phyloP scores from a whole-genome alignment of 805 yeast species.

The Suhomyces pyralidae region DNA sequence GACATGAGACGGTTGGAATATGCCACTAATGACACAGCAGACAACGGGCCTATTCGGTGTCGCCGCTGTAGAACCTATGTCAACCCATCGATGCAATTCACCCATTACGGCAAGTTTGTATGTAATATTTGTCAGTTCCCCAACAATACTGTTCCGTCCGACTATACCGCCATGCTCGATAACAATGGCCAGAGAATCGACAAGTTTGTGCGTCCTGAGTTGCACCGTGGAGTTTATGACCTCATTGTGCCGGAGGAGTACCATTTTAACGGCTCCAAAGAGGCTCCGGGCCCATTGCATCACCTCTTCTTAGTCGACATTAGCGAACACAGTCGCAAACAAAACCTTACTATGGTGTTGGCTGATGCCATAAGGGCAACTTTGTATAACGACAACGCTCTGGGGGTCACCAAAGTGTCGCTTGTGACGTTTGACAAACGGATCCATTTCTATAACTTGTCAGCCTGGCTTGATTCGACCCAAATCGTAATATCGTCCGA shows the following conservation, averaged over 20 bases:
- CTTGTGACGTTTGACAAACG: slow-evolving; percentile 73
- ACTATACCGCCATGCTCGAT: slow-evolving; percentile 63
- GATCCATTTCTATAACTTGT: slow-evolving; percentile 70
- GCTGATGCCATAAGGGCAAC: slow-evolving; percentile 68
- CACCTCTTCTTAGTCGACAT: slow-evolving; percentile 76
- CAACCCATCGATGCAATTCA: slow-evolving; percentile 76
- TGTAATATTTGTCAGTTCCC: slow-evolving; percentile 85
- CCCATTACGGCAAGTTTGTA: slow-evolving; percentile 57
- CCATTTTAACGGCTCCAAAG: slow-evolving; percentile 46
- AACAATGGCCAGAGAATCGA: slow-evolving; percentile 62
- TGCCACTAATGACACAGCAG: slow-evolving; percentile 23
- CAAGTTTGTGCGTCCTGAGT: slow-evolving; percentile 64
- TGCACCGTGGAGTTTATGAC: slow-evolving; percentile 82
- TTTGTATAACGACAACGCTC: slow-evolving; percentile 32
- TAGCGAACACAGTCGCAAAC: slow-evolving; percentile 54
- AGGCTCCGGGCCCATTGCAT: slow-evolving; percentile 43
- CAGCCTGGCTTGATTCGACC: slow-evolving; percentile 53
- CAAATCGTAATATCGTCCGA: slow-evolving; percentile 64
- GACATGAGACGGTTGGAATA: slow-evolving; percentile 45
- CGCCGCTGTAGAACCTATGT: slow-evolving; percentile 87
- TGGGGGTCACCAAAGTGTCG: slow-evolving; percentile 28
- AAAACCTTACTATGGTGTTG: slow-evolving; percentile 58
- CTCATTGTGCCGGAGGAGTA: slow-evolving; percentile 73
- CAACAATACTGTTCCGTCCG: slow-evolving; percentile 63
- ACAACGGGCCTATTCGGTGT: slow-evolving; percentile 79